Evolutionary conservation across 2,329 filamentous ascomycete species (phyloP).

Genomic region (Cytospora paraplurivora): DNA sequence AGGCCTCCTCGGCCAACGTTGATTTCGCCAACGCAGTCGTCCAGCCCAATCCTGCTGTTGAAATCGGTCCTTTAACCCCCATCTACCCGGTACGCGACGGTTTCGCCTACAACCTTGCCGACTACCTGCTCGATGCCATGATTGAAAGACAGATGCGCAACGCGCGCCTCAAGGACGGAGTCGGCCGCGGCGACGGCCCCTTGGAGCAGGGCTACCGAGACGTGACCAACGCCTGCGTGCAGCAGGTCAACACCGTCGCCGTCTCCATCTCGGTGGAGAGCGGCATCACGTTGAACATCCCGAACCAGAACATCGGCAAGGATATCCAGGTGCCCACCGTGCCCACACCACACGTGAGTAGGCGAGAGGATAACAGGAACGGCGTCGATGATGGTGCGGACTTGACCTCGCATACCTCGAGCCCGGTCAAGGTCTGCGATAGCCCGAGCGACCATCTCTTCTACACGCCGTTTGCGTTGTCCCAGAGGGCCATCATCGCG

Average conservation of each 20-base stretch:
- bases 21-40: neutral
- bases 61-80: neutral
- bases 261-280: constrained; percentile 26
- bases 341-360: constrained; percentile 21
- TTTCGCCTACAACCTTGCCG: constrained; percentile 45
- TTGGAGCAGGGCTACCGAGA: constrained; percentile 44
- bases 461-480: constrained; percentile 52
- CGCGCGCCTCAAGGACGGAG: constrained; percentile 45
- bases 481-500: constrained; percentile 38
- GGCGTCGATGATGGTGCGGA: neutral
- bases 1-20: neutral
- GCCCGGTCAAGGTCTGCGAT: constrained; percentile 40
- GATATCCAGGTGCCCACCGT: constrained; percentile 29
- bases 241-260: constrained; percentile 18
- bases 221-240: constrained; percentile 47
- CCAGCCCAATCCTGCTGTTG: neutral
- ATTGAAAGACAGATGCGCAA: constrained; percentile 51
- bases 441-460: constrained; percentile 53
- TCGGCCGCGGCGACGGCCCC: constrained; percentile 45
- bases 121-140: constrained; percentile 47
- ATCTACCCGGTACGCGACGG: constrained; percentile 44
- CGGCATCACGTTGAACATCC: constrained; percentile 32
- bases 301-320: constrained; percentile 21
- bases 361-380: constrained; percentile 6
- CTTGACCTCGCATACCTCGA: constrained; percentile 22